phyloP scores from a whole-genome alignment of 371 early-diverging fungal genomes.

The Haplosporangium sp. region DNA sequence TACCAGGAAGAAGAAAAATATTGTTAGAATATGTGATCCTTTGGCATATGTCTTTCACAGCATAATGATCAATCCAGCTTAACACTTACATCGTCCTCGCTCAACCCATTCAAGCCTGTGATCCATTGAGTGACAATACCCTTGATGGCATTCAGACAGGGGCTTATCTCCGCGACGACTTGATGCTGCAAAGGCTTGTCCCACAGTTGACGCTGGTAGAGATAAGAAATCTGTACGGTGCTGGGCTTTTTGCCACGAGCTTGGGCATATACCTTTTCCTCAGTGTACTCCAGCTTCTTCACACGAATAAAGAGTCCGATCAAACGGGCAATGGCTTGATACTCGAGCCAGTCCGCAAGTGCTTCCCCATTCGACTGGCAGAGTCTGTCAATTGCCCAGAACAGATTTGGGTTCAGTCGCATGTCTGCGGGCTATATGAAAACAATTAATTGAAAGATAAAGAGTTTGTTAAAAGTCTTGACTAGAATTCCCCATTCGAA shows the following conservation, averaged over 20 bases:
- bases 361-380: constrained; percentile 29
- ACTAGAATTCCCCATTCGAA: not conserved
- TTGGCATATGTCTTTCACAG: not conserved
- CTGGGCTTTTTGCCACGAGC: constrained; percentile 52
- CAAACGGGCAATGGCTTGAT: constrained; percentile 43
- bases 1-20: not conserved
- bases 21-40: not conserved
- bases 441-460: not conserved
- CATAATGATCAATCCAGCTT: not conserved
- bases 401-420: constrained; percentile 49
- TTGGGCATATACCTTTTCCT: constrained; percentile 46
- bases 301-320: constrained; percentile 52
- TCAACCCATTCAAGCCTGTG: constrained; percentile 41
- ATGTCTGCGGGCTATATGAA: constrained; percentile 46
- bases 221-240: constrained; percentile 46
- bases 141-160: constrained; percentile 47
- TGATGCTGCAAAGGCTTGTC: constrained; percentile 54
- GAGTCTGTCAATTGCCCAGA: constrained; percentile 49
- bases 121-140: constrained; percentile 44
- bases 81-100: constrained; percentile 41
- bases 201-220: constrained; percentile 49
- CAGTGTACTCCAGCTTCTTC: constrained; percentile 46
- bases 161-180: constrained; percentile 52
- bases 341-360: constrained; percentile 37
- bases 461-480: not conserved